Evolutionary conservation across 2,329 filamentous ascomycete species (phyloP), one percentile per base, ranked within the genome.

Genomic region (Venturia oleaginea): DNA sequence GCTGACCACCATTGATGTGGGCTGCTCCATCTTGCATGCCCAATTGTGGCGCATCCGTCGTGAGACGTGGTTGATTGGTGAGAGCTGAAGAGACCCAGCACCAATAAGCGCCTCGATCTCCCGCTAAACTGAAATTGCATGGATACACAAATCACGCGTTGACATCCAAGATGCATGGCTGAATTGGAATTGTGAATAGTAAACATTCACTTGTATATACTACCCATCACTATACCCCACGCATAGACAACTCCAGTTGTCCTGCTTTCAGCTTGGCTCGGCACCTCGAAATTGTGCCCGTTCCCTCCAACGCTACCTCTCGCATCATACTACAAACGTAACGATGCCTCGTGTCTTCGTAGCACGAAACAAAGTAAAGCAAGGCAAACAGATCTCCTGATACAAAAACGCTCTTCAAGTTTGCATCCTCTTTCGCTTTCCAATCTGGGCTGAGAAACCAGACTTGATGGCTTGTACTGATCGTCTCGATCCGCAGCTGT

Each of bases 401-500:
- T 17, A 60, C 46, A 43, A 60, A 17, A 22, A 19, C 13, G 4
- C 59, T 27, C 17, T 15, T 43, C 40, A 60, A 42, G 37, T 43
- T n/a, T 60, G 59, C 59, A 40, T 40, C 37, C 62, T 37, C 48
- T 63, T 63, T 63, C 62, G 34, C 48, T 63, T 63, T 46, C 62
- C 62, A 17, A 63, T 63, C 48, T 97, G 94, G 78, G 94, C 94
- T 74, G 92, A 95, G 92, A 99, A 99, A 92, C 94, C 94, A 67
- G 92, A 96, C 88, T 99, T 99, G 89, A 99, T 99, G 70, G 94
- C 92, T 67, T 91, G 91, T 76, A 97, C 93, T 74, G 87, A 92
- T 76, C 92, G 89, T 79, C 93, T 74, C 59, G 78, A 81, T 64
- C 80, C 80, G 70, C 81, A 83, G 61, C 77, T 80, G 81, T 94